Conservation (phyloP, 768 basidiomycete genomes). For the Boletus barrowsii region DNA sequence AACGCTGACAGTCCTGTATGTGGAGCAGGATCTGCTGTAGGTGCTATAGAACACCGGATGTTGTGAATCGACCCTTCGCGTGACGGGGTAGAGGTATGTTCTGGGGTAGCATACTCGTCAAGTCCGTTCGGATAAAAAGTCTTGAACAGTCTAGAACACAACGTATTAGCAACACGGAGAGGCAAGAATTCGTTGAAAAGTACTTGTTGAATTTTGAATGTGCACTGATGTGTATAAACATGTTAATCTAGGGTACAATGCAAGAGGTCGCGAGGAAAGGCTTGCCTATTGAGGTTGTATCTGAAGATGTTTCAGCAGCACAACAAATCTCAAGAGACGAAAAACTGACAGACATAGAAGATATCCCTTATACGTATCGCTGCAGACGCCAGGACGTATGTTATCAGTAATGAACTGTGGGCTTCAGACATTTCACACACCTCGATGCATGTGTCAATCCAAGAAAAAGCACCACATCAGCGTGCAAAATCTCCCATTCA, state of each 20-base stretch:
- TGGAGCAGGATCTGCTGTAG: constrained; percentile 18
- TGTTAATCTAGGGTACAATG: constrained; percentile 20
- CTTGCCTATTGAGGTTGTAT: constrained; percentile 55
- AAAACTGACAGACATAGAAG: constrained; percentile 66
- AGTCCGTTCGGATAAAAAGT: constrained; percentile 64
- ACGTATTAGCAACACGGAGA: neutral
- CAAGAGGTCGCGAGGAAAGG: neutral
- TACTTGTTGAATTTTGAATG: constrained; percentile 76
- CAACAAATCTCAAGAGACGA: neutral
- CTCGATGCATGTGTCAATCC: constrained; percentile 70
- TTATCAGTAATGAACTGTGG: constrained; percentile 4
- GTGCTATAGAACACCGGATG: constrained; percentile 17
- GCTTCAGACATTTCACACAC: constrained; percentile 34
- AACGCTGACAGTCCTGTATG: constrained; percentile 28
- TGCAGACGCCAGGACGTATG: constrained; percentile 21
- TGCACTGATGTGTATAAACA: constrained; percentile 35
- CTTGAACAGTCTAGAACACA: constrained; percentile 53
- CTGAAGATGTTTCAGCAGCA: constrained; percentile 25
- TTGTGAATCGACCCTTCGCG: constrained; percentile 31
- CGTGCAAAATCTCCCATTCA: constrained; percentile 75
- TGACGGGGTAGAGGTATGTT: constrained; percentile 32
- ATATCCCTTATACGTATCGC: constrained; percentile 78
- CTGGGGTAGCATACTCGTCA: constrained; percentile 40
- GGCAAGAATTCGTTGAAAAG: neutral
- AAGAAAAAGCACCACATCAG: constrained; percentile 67